phyloP scores from a whole-genome alignment of 352 stramenopile genomes.

The Pythium pectinolyticum region DNA sequence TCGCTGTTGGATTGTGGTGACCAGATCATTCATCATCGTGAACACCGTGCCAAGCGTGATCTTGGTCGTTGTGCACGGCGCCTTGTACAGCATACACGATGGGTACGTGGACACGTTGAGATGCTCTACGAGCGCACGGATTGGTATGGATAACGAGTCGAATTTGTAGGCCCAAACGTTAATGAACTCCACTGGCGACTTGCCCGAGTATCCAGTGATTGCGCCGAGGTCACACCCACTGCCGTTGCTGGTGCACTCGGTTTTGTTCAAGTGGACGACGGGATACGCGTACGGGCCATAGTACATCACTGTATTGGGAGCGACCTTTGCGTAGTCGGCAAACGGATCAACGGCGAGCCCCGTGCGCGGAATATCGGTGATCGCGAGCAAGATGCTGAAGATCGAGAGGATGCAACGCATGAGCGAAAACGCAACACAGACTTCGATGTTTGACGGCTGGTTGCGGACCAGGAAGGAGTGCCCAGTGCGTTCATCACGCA shows the following conservation, averaged over 20 bases:
- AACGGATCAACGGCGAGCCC: constrained; percentile 37
- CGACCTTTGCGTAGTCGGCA: constrained; percentile 30
- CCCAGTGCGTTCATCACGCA: background rate
- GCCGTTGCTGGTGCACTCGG: constrained; percentile 3
- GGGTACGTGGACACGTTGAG: constrained; percentile 25
- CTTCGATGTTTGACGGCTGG: constrained; percentile 9
- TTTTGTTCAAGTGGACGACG: constrained; percentile 32
- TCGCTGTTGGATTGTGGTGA: constrained; percentile 11
- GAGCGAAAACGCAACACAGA: constrained; percentile 1
- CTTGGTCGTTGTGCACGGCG: background rate
- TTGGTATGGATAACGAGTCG: constrained; percentile 21
- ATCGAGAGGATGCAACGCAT: constrained; percentile 2
- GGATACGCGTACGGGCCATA: constrained; percentile 57
- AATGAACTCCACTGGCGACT: background rate
- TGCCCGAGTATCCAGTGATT: background rate
- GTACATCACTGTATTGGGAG: constrained; percentile 30
- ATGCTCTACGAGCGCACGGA: constrained; percentile 12
- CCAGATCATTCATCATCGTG: constrained; percentile 39
- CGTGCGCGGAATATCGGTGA: constrained; percentile 30
- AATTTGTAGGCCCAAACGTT: constrained; percentile 28
- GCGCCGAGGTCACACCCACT: background rate
- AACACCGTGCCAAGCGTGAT: constrained; percentile 34
- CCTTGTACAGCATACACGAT: constrained; percentile 32
- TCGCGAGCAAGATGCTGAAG: background rate
- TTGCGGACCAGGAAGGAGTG: background rate